These are phyloP conservation scores for Ceriops decandra DNA, from an alignment of 345 rosid species.

Conservation along the genomic window DNA sequence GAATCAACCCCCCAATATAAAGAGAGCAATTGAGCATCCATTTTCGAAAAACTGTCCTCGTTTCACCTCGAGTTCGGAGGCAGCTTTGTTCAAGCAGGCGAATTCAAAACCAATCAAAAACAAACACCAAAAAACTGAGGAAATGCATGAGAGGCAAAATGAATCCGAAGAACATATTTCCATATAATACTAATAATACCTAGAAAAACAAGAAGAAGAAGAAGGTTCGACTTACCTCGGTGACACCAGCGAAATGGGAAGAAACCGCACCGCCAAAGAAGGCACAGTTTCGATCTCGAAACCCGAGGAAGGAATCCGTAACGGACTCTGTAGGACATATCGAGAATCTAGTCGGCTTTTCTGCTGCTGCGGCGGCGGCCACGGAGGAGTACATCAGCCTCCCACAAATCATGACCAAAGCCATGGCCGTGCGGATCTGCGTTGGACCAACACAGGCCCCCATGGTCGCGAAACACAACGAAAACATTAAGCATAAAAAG, in stretches of 20 bases:
- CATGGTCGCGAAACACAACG: conserved; percentile 14
- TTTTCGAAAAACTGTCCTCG: too few relatives aligned
- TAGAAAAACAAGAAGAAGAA: conserved; percentile 6
- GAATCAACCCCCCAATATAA: too few relatives aligned
- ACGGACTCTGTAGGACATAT: conserved; percentile 41
- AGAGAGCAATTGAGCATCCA: too few relatives aligned
- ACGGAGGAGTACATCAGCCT: conserved; percentile 23
- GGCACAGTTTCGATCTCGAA: conserved; percentile 43
- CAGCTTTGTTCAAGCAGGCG: too few relatives aligned
- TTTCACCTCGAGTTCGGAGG: too few relatives aligned
- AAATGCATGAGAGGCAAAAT: neutral
- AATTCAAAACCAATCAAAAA: neutral
- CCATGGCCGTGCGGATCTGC: conserved; percentile 28
- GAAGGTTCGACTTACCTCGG: conserved; percentile 44
- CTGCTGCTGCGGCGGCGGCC: neutral
- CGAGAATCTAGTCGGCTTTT: conserved; percentile 32
- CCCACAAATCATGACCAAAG: conserved; percentile 25
- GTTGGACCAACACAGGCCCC: conserved; percentile 33
- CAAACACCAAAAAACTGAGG: neutral
- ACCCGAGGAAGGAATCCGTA: conserved; percentile 48
- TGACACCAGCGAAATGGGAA: conserved; percentile 40
- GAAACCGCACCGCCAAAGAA: conserved; percentile 28
- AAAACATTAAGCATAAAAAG: neutral
- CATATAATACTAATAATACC: neutral
- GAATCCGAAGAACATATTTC: neutral